These are phyloP conservation scores for Davidsoniella australis DNA, from an alignment of 2,329 filamentous ascomycete species.

Conservation along the genomic window DNA sequence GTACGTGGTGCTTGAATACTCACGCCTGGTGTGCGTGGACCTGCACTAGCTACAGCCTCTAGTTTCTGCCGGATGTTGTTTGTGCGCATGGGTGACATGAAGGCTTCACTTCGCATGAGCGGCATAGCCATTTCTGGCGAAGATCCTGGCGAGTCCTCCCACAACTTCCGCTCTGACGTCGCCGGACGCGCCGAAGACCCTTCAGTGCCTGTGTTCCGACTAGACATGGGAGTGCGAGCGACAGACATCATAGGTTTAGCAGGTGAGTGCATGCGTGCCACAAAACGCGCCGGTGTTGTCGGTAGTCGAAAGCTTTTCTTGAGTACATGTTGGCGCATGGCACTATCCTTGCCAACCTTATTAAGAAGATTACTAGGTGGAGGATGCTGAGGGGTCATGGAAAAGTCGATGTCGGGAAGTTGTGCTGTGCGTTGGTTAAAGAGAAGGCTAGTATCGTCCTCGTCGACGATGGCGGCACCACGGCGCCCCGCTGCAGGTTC, in stretches of 20 bases:
- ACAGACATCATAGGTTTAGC: background rate
- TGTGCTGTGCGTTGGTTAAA: slow-evolving; percentile 36
- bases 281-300: slow-evolving; percentile 57
- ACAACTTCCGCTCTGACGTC: slow-evolving; percentile 3
- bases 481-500: slow-evolving; percentile 17
- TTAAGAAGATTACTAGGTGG: slow-evolving; percentile 26
- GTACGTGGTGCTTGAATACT: slow-evolving; percentile 60
- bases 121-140: slow-evolving; percentile 68
- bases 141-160: slow-evolving; percentile 39
- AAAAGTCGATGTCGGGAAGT: slow-evolving; percentile 28
- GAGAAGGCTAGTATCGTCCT: slow-evolving; percentile 30
- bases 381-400: slow-evolving; percentile 44
- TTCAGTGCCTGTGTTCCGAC: no score
- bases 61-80: slow-evolving; percentile 25
- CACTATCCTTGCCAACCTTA: slow-evolving; percentile 39
- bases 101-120: slow-evolving; percentile 69
- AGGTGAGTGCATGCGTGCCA: slow-evolving; percentile 23
- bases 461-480: slow-evolving; percentile 19
- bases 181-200: background rate
- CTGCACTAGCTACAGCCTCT: slow-evolving; percentile 23
- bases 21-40: slow-evolving; percentile 59
- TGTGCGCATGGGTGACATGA: slow-evolving; percentile 51
- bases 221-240: no score
- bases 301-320: slow-evolving; percentile 93
- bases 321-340: slow-evolving; percentile 74